These are phyloP conservation scores for Cryphonectria carpinicola DNA, from an alignment of 2,329 filamentous ascomycete species.

Conservation along the genomic window DNA sequence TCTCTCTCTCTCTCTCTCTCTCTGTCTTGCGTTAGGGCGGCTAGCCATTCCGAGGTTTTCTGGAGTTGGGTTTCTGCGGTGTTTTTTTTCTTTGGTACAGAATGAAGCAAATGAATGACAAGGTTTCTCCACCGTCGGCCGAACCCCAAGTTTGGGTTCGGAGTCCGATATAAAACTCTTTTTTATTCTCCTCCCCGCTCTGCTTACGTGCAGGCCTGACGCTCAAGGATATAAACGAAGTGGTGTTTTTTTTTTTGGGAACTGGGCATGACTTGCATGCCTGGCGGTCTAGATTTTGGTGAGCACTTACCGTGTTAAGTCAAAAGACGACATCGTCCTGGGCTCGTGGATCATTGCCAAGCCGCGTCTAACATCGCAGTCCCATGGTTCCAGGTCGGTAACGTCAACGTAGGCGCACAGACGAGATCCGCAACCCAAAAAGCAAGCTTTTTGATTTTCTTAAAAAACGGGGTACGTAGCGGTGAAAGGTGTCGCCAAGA, in stretches of 20 bases:
- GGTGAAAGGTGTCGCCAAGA: background rate
- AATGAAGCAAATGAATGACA: slow-evolving; percentile 1
- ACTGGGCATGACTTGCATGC: background rate
- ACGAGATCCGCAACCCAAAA: slow-evolving; percentile 1
- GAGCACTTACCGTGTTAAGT: background rate
- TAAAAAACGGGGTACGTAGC: background rate
- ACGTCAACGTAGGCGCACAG: background rate
- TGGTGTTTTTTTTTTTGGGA: background rate
- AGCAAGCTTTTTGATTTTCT: background rate
- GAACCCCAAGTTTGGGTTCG: background rate
- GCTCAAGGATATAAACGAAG: background rate
- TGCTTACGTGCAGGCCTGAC: background rate
- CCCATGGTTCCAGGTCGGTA: background rate
- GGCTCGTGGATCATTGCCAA: background rate
- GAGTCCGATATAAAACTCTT: background rate
- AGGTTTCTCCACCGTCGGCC: background rate
- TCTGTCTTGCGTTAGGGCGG: background rate
- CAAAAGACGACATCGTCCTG: background rate
- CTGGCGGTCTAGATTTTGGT: background rate
- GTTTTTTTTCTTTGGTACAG: background rate
- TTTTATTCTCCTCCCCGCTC: background rate
- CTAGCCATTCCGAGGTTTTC: background rate
- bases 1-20: background rate
- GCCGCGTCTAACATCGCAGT: background rate
- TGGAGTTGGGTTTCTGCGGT: background rate